Base-by-base conservation (phyloP, 257 asterid genomes). In the Primulina eburnea region DNA sequence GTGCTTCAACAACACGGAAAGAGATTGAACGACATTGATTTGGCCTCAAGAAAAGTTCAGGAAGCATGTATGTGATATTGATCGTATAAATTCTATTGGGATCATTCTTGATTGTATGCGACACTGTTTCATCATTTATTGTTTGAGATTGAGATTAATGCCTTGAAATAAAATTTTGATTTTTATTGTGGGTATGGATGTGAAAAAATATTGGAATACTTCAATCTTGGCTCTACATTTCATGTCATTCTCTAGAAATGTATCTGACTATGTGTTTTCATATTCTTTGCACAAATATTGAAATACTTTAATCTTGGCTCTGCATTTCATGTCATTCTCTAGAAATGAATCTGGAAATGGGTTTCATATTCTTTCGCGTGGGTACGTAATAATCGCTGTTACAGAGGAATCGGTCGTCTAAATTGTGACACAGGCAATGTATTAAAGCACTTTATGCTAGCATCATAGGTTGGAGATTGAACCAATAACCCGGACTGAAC, bases 21-120 rank as follows among this genome's bases (percentile, higher is more conserved):
- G 73, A 71, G 83, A 71, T 77, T 82, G 43, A 64, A 72, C 73
- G 91, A 86, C 69, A 74, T 81, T 74, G 96, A 92, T 85, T 81
- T 88, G 61, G 95, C 96, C 63, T 85, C 95, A 14, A 85, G 95
- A 72, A 90, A 73, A 72, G 88, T 88, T 7, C 88, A 85, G 71
- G 98, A 92, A 85, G 90, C 88, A 73, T 84, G 98, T 92, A 90
- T 55, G 84, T 74, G 20, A 9, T 21, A 26, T 6, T 67, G 14
- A 34, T 56, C 14, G 28, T 28, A 14, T 17, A 26, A 0, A 21
- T 29, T 43, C 43, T 34, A 21, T 70, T 5, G 24, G 17, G 53
- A 56, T 71, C 68, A 20, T 60, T 65, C 56, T 56, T 40, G 14
- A 4, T 24, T 24, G n/a, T 34, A 53, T 30, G 52, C 35, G 12